Evolutionary conservation across 495 filamentous ascomycete genomes (phyloP).

Genomic region (Penicillium paxilli): DNA sequence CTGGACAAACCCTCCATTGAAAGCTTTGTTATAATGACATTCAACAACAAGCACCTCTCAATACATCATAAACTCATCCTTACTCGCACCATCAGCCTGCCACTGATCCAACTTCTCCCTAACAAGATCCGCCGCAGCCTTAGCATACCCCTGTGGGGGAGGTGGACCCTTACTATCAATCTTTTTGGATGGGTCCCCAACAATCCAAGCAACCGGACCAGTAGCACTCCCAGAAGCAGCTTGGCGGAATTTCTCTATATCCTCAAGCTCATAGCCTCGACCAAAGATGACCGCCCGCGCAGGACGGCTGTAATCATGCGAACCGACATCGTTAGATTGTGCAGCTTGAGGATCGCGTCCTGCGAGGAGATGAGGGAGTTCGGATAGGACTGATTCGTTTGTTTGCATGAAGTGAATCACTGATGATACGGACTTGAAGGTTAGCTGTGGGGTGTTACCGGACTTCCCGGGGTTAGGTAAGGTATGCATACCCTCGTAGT

Average conservation of each 20-base stretch:
- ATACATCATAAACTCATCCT: slow-evolving; percentile 17
- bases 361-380: slow-evolving; percentile 28
- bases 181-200: slow-evolving; percentile 13
- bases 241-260: slow-evolving; percentile 16
- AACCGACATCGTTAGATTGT: slow-evolving; percentile 23
- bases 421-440: slow-evolving; percentile 1
- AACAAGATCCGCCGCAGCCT: slow-evolving; percentile 1
- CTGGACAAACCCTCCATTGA: too few relatives aligned
- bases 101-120: slow-evolving; percentile 12
- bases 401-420: slow-evolving; percentile 30
- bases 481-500: slow-evolving; percentile 28
- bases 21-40: too few relatives aligned
- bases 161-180: slow-evolving; percentile 3
- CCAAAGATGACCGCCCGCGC: slow-evolving; percentile 34
- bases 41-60: too few relatives aligned
- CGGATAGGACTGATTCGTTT: slow-evolving; percentile 16
- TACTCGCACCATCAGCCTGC: slow-evolving; percentile 10
- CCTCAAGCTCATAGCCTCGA: slow-evolving; percentile 19
- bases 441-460: too few relatives aligned
- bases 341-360: slow-evolving; percentile 24
- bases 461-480: too few relatives aligned
- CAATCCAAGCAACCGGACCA: slow-evolving; percentile 17
- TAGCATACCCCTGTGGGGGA: slow-evolving; percentile 14
- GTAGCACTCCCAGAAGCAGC: slow-evolving; percentile 1
- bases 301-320: slow-evolving; percentile 27